Evolutionary conservation across 2,329 filamentous ascomycete genomes (phyloP), one percentile per base, ranked within the genome.

Genomic region (Metarhizium rileyi): DNA sequence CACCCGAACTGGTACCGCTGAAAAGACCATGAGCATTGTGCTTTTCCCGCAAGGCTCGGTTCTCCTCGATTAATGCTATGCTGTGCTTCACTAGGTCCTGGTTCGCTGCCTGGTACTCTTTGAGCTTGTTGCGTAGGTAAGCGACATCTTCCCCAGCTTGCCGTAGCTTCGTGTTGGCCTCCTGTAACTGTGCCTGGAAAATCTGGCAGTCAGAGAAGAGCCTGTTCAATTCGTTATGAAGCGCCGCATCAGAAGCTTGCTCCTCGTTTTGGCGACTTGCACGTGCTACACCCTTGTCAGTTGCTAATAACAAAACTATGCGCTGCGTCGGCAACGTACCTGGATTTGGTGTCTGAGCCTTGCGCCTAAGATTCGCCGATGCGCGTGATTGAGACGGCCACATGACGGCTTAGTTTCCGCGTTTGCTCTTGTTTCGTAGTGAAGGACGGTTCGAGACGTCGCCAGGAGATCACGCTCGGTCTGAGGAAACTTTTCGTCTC

Each of bases 151-250:
- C 53, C 12, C 60, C 7, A 22, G 18, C 16, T 41, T 65, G 61
- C 22, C 61, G 57, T 26, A 65, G 52, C 53, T 63, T 65, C 50
- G 59, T 58, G 47, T 52, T 63, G 46, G 60, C 58, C 49, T 59
- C 54, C 33, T 65, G 59, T 36, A 60, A 55, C 44, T 55, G 55
- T 16, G 46, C 50, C 50, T 62, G 57, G 51, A 63, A 61, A 30
- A 51, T 53, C 48, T 61, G 57, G 27, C 53, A 48, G 16, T 61
- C 58, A 5, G 47, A 52, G 25, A 46, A 35, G 47, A 50, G 47
- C 48, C 56, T 58, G 56, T 61, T 61, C 46, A 61, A 49, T 40
- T 59, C 49, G 8, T 59, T 61, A 46, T 60, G 53, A 27, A 42
- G 35, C 2, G 30, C 18, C 44, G 57, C 55, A 27, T 52, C 42